phyloP scores from a whole-genome alignment of 257 asterid species.

The Solanum boliviense region DNA sequence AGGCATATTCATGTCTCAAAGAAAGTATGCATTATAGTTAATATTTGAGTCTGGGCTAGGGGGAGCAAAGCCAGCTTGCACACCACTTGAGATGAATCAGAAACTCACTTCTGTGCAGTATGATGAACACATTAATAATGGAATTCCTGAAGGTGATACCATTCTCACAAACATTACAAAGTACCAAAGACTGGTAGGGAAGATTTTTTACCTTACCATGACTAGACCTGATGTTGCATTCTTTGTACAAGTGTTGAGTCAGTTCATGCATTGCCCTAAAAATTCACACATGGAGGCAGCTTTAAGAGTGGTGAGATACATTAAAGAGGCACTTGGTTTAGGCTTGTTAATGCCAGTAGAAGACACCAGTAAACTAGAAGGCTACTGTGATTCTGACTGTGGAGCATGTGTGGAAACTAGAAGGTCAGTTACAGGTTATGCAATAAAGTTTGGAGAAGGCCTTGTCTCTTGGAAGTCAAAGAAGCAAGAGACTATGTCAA shows the following conservation, averaged over 20 bases:
- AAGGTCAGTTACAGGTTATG: background rate
- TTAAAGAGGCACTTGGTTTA: no score
- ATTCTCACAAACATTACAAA: background rate
- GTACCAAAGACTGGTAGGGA: background rate
- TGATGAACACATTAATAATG: no score
- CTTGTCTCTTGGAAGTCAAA: background rate
- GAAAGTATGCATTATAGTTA: background rate
- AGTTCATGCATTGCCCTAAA: background rate
- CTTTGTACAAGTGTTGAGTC: background rate
- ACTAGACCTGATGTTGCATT: background rate
- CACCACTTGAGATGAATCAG: background rate
- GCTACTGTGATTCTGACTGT: background rate
- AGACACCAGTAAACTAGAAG: no score
- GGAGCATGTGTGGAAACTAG: background rate
- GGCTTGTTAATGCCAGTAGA: background rate
- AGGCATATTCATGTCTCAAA: background rate
- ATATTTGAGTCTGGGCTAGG: background rate
- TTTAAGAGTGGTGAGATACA: no score
- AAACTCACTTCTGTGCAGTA: no score
- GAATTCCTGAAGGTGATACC: background rate
- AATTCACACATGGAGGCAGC: background rate
- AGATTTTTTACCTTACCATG: background rate
- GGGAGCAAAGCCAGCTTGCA: background rate
- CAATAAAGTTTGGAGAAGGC: background rate
- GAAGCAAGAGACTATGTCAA: background rate